phyloP scores from a whole-genome alignment of 208 protist species.

The Leishmania arabica region DNA sequence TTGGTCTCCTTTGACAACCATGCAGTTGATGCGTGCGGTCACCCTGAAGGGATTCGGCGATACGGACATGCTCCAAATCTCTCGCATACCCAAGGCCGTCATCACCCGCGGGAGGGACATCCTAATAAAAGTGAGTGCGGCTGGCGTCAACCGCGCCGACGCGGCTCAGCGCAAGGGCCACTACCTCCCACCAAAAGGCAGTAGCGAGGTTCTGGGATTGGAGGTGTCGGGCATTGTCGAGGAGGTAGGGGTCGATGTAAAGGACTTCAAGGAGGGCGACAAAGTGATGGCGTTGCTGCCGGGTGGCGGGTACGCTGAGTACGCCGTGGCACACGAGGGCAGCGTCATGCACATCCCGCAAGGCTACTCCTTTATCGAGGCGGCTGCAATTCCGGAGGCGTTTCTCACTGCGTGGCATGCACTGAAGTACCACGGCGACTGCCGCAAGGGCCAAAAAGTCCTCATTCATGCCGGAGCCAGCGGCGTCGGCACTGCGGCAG shows the following conservation, averaged over 20 bases:
- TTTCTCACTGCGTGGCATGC: slow-evolving; percentile 94
- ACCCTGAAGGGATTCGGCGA: slow-evolving; percentile 78
- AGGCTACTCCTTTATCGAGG: slow-evolving; percentile 85
- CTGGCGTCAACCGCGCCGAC: slow-evolving; percentile 91
- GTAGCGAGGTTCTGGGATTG: slow-evolving; percentile 83
- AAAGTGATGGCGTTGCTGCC: slow-evolving; percentile 85
- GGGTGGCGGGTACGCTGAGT: slow-evolving; percentile 94
- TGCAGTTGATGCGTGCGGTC: slow-evolving; percentile 81
- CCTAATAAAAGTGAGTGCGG: slow-evolving; percentile 87
- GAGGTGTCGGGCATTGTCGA: slow-evolving; percentile 91
- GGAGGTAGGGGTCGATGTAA: slow-evolving; percentile 60
- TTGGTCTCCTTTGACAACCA: slow-evolving; percentile 6
- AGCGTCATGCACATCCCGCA: slow-evolving; percentile 83
- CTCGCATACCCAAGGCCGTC: slow-evolving; percentile 40
- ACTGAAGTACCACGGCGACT: slow-evolving; percentile 68
- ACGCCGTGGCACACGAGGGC: slow-evolving; percentile 74
- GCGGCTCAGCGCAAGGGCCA: slow-evolving; percentile 76
- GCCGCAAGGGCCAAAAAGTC: slow-evolving; percentile 70
- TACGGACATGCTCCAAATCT: slow-evolving; percentile 60
- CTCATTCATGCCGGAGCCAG: slow-evolving; percentile 90
- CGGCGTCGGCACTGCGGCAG: slow-evolving; percentile 86
- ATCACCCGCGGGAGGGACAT: slow-evolving; percentile 52
- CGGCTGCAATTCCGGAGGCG: slow-evolving; percentile 90
- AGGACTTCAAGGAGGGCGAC: slow-evolving; percentile 79
- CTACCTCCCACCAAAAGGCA: slow-evolving; percentile 87